phyloP scores from a whole-genome alignment of 805 yeast species.

The Wickerhamiella kurtzmanii region DNA sequence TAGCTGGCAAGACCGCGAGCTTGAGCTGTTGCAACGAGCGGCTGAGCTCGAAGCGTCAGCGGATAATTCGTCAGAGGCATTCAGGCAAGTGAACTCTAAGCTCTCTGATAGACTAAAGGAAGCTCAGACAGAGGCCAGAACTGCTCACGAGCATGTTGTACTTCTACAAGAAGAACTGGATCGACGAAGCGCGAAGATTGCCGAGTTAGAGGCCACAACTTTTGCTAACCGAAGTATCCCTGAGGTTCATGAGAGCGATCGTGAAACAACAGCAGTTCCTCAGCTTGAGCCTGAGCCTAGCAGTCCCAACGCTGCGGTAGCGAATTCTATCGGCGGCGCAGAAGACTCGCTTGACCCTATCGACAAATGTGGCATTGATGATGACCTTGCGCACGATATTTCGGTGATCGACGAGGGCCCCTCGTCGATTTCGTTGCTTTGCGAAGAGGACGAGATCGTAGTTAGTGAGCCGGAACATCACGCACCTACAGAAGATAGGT shows the following conservation, averaged over 20 bases:
- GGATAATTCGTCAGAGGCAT: neutral
- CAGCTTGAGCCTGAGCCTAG: too few species aligned
- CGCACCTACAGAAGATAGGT: neutral
- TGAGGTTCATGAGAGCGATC: neutral
- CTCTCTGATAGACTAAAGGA: slow-evolving; percentile 8
- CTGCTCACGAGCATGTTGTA: neutral
- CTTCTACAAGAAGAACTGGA: neutral
- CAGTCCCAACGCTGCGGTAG: too few species aligned
- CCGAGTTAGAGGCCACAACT: neutral
- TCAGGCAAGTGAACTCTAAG: neutral
- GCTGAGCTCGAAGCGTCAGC: slow-evolving; percentile 20
- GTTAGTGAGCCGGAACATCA: neutral
- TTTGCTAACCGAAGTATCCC: neutral
- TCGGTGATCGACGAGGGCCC: neutral
- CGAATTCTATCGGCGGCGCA: too few species aligned
- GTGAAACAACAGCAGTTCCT: too few species aligned
- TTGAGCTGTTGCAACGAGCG: slow-evolving; percentile 40
- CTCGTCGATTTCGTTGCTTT: neutral
- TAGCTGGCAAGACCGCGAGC: slow-evolving; percentile 73
- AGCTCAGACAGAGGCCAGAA: slow-evolving; percentile 8
- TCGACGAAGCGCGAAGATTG: neutral
- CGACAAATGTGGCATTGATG: too few species aligned
- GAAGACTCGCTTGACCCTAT: too few species aligned
- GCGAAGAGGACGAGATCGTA: neutral
- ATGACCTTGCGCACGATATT: too few species aligned